Base-by-base conservation (phyloP, 1,284 basidiomycete genomes). In the Ustilago xerochloae region DNA sequence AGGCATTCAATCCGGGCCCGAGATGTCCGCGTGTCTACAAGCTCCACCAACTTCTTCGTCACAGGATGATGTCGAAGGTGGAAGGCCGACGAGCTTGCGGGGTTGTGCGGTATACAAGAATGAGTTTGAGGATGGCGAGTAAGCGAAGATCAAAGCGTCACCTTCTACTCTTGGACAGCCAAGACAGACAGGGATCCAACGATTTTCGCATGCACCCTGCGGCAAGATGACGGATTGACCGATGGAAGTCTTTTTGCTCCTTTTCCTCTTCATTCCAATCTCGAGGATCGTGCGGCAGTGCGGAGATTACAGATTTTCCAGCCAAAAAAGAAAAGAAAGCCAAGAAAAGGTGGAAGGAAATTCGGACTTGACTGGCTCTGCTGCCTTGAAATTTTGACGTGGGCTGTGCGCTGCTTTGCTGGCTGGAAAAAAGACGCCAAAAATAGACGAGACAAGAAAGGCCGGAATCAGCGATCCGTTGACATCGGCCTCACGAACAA, bases 151-250 rank as follows among this genome's bases (percentile, higher is more conserved):
- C n/a, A n/a, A n/a, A n/a, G n/a, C n/a, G n/a, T n/a, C n/a, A n/a
- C n/a, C n/a, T n/a, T n/a, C n/a, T n/a, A n/a, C n/a, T n/a, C n/a
- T n/a, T n/a, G n/a, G n/a, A n/a, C n/a, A n/a, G n/a, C n/a, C n/a
- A n/a, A n/a, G n/a, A n/a, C n/a, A n/a, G n/a, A n/a, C n/a, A n/a
- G n/a, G n/a, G n/a, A n/a, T n/a, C n/a, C n/a, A n/a, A n/a, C n/a
- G n/a, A n/a, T n/a, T 26, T 43, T 9, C 50, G 41, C 28, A 61
- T 61, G 58, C 58, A 61, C 35, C n/a, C 28, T 38, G 43, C 41
- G 41, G 58, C 58, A 53, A 61, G 58, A 61, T 61, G 50, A 61
- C 43, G 59, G 41, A 54, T 53, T 33, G 41, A 24, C 39, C 49
- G 57, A 59, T 50, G 29, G 26, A 48, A 32, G 33, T 29, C n/a